phyloP scores from a whole-genome alignment of 2,329 filamentous ascomycete species.

The Cordyceps cateniannulata region DNA sequence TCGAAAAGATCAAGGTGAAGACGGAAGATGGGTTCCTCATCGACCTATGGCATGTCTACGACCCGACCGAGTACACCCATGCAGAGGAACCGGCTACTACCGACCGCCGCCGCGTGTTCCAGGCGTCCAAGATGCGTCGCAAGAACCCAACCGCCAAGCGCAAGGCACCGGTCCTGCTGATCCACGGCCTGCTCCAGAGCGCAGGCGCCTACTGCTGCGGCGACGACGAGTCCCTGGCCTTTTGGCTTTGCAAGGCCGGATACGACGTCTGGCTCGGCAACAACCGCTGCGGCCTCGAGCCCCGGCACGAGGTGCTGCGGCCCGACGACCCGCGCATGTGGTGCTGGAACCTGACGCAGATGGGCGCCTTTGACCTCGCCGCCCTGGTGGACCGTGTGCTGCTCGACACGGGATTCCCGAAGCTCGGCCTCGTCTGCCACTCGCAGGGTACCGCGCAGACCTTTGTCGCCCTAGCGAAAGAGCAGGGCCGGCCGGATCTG shows the following conservation, averaged over 20 bases:
- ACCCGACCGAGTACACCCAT: constrained; percentile 63
- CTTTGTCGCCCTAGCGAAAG: constrained; percentile 80
- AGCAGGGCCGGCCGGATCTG: constrained; percentile 80
- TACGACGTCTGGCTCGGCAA: constrained; percentile 96
- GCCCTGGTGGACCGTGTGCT: constrained; percentile 76
- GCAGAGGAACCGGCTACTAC: constrained; percentile 37
- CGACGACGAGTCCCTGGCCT: constrained; percentile 83
- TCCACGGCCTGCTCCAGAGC: constrained; percentile 84
- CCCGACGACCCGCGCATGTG: constrained; percentile 85
- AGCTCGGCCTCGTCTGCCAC: constrained; percentile 77
- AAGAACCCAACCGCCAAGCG: constrained; percentile 36
- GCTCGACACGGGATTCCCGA: constrained; percentile 73
- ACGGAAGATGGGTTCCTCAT: constrained; percentile 94
- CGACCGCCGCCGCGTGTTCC: constrained; percentile 57
- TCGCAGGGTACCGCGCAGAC: constrained; percentile 89
- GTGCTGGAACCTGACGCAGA: constrained; percentile 93
- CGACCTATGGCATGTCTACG: constrained; percentile 81
- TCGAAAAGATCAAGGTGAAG: constrained; percentile 80
- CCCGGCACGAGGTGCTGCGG: constrained; percentile 64
- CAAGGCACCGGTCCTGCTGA: constrained; percentile 77
- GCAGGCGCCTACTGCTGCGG: constrained; percentile 85
- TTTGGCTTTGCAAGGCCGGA: constrained; percentile 84
- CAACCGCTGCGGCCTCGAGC: constrained; percentile 80
- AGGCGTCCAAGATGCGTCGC: constrained; percentile 29
- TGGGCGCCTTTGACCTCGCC: constrained; percentile 83